Evolutionary conservation across 2,329 filamentous ascomycete genomes (phyloP).

Genomic region (Alternaria metachromatica): DNA sequence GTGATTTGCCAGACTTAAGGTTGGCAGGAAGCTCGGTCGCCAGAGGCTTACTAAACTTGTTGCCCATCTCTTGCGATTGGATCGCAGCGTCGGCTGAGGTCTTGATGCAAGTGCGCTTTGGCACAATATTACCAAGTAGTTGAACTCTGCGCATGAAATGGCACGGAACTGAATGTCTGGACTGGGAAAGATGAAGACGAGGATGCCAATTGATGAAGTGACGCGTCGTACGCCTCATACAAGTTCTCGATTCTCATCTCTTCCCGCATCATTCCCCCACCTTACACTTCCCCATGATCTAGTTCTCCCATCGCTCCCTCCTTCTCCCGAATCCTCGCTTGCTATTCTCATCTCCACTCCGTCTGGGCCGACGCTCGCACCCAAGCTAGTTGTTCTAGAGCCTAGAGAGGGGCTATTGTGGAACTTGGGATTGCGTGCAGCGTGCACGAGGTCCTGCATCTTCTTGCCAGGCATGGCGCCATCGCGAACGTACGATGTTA

Average conservation of each 20-base stretch:
- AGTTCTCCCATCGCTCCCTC: not conserved
- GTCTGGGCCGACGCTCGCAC: not conserved
- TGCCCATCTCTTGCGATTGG: not conserved
- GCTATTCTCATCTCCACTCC: not conserved
- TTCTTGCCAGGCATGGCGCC: slow-evolving; percentile 18
- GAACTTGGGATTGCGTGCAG: not conserved
- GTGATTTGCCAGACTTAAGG: not conserved
- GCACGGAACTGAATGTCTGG: too few species aligned
- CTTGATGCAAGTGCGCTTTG: not conserved
- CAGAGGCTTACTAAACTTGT: not conserved
- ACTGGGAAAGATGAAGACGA: accelerated
- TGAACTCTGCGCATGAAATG: too few species aligned
- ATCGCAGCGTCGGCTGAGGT: not conserved
- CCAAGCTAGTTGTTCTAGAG: not conserved
- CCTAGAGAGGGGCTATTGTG: not conserved
- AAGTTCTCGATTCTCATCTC: not conserved
- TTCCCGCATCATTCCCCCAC: not conserved
- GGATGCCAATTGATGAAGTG: not conserved
- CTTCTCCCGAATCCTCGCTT: not conserved
- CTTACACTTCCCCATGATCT: not conserved
- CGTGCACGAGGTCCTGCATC: slow-evolving; percentile 19
- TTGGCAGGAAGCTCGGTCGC: not conserved
- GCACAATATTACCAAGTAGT: not conserved
- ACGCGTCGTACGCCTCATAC: not conserved
- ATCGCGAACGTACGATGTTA: slow-evolving; percentile 1